These are phyloP conservation scores for Dactylellina sp. DNA, from an alignment of 2,329 filamentous ascomycete species.

Conservation along the genomic window DNA sequence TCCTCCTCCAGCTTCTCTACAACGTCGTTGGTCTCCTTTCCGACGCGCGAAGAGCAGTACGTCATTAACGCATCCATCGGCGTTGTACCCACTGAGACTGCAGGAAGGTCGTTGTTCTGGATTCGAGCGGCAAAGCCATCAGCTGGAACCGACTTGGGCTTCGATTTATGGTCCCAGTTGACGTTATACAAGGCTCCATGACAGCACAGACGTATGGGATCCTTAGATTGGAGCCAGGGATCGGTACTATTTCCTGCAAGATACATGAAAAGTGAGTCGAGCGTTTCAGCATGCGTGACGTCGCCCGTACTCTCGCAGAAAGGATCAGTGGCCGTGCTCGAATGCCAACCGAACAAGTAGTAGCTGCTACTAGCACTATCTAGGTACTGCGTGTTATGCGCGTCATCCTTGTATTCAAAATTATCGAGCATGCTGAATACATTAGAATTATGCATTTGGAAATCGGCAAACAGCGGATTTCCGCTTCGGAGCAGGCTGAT, in stretches of 20 bases:
- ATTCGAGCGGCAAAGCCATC: conserved; percentile 58
- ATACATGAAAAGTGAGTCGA: no score
- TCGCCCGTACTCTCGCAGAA: no score
- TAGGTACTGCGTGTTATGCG: no score
- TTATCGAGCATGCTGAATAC: conserved; percentile 65
- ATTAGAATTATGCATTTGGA: conserved; percentile 64
- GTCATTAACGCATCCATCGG: conserved; percentile 64
- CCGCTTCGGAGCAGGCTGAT: conserved; percentile 46
- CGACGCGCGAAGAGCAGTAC: conserved; percentile 62
- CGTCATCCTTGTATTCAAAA: conserved; percentile 61
- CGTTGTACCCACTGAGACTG: conserved; percentile 63
- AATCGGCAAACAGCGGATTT: conserved; percentile 65
- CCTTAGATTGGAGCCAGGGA: conserved; percentile 38
- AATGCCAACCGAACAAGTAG: conserved; percentile 65
- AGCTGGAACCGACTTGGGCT: conserved; percentile 62
- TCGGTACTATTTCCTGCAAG: no score
- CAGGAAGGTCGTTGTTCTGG: conserved; percentile 36
- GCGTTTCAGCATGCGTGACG: no score
- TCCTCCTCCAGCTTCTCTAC: conserved; percentile 60
- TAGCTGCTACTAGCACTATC: conserved; percentile 62
- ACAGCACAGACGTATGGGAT: conserved; percentile 59
- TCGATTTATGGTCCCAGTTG: conserved; percentile 63
- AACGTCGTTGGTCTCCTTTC: conserved; percentile 35
- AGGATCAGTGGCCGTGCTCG: conserved; percentile 57
- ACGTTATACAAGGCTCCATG: conserved; percentile 65